Percentiles rank a stretch among this genome's conserved stretches.
Evolutionary conservation across 768 basidiomycete species (phyloP).

Genomic region (Epithele typhae): DNA sequence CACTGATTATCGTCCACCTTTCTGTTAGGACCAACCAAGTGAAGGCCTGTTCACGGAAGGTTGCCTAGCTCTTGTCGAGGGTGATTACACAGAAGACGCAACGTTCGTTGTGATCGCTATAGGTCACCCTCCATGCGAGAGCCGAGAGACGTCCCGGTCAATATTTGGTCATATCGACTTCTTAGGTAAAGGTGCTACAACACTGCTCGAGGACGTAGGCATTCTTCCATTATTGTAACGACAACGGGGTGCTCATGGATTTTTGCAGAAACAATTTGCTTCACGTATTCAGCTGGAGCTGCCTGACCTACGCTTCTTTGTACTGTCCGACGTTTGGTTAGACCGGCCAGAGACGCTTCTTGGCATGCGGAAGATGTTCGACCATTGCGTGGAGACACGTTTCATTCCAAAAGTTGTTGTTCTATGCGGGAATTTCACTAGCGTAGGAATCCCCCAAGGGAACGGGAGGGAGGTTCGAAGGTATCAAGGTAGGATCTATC

Average conservation of each 20-base stretch:
- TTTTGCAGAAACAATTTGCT: constrained; percentile 52
- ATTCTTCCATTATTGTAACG: too few species aligned
- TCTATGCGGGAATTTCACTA: constrained; percentile 94
- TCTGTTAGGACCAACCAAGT: constrained; percentile 72
- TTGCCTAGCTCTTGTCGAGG: constrained; percentile 91
- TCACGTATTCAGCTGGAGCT: constrained; percentile 64
- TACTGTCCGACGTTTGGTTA: constrained; percentile 94
- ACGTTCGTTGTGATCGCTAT: constrained; percentile 87
- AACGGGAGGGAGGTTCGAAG: constrained; percentile 72
- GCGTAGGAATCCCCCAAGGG: constrained; percentile 73
- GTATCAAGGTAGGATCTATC: constrained; percentile 65
- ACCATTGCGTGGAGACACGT: constrained; percentile 81
- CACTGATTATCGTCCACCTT: too few species aligned
- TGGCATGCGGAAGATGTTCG: constrained; percentile 82
- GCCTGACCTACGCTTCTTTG: constrained; percentile 80
- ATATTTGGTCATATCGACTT: constrained; percentile 98
- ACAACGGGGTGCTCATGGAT: too few species aligned
- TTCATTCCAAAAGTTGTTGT: constrained; percentile 89
- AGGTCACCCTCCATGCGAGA: constrained; percentile 96
- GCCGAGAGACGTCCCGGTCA: constrained; percentile 80
- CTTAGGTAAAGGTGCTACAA: constrained; percentile 90
- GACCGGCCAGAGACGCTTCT: constrained; percentile 81
- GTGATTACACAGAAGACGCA: constrained; percentile 92
- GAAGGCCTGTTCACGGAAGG: constrained; percentile 97
- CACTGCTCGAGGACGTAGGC: constrained; percentile 84